A percentile compares a stretch with the other conserved stretches of the same genome.
These are phyloP conservation scores for Vitis riparia DNA, from an alignment of 164 flowering plant species.

Conservation along the genomic window DNA sequence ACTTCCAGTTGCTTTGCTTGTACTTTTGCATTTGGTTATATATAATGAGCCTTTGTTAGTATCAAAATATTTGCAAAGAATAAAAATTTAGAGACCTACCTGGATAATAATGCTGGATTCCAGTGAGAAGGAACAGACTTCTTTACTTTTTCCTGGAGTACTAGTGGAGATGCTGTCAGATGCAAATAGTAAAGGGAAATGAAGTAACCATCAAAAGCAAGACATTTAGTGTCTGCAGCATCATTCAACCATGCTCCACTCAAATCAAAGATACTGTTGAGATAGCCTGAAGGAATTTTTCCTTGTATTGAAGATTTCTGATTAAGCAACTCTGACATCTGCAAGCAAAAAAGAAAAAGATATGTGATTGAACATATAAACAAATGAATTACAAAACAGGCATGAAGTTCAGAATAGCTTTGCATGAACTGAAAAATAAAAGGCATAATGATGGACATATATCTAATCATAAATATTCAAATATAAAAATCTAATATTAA, in stretches of 20 bases:
- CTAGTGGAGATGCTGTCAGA: conserved; percentile 66
- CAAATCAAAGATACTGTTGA: conserved; percentile 73
- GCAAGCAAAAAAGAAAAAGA: conserved; percentile 17
- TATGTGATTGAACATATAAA: too few species aligned
- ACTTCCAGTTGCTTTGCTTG: too few species aligned
- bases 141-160: conserved; percentile 68
- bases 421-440: too few species aligned
- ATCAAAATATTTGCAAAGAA: not conserved
- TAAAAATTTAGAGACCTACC: conserved; percentile 38
- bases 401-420: too few species aligned
- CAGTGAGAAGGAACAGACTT: conserved; percentile 78
- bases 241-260: conserved; percentile 83
- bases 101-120: conserved; percentile 57
- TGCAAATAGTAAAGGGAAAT: conserved; percentile 79
- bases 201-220: conserved; percentile 89
- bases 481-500: too few species aligned
- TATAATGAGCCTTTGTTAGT: too few species aligned
- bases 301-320: conserved; percentile 85
- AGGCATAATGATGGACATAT: too few species aligned
- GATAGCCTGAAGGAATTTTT: conserved; percentile 86
- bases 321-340: conserved; percentile 94
- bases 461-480: too few species aligned
- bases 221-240: conserved; percentile 68
- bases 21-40: too few species aligned
- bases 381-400: too few species aligned